A percentile compares a stretch with the other conserved stretches of the same genome.
Conservation (phyloP, 768 basidiomycete genomes). For the Phlebiopsis gigantea region DNA sequence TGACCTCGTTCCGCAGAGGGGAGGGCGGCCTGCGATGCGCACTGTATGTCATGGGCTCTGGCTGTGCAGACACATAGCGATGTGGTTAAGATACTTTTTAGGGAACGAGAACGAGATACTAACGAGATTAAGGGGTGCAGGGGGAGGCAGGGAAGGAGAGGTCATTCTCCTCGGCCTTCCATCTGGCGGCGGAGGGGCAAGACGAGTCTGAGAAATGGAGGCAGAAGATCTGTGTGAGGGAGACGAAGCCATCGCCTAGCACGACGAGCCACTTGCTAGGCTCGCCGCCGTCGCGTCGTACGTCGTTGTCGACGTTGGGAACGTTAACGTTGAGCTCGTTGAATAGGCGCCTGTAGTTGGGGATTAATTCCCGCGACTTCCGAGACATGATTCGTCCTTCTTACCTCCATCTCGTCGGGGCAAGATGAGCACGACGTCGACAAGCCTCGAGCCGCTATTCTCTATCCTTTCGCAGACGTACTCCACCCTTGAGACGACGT, state of each 20-base stretch:
- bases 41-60: conserved; percentile 34
- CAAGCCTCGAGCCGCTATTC: conserved; percentile 49
- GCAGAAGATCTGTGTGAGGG: conserved; percentile 22
- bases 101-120: conserved; percentile 7
- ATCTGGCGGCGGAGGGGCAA: conserved; percentile 21
- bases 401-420: conserved; percentile 10
- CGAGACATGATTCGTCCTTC: neutral
- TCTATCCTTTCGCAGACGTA: conserved; percentile 60
- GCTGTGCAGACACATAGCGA: conserved; percentile 25
- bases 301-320: conserved; percentile 22
- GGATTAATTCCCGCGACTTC: conserved; percentile 9
- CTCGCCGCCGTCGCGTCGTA: conserved; percentile 17
- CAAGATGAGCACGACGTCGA: conserved; percentile 32
- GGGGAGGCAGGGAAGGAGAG: conserved; percentile 31
- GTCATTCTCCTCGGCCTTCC: conserved; percentile 27
- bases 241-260: conserved; percentile 23
- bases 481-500: conserved; percentile 54
- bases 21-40: conserved; percentile 56
- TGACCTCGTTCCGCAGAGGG: conserved; percentile 62
- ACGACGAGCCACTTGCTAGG: conserved; percentile 18
- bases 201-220: conserved; percentile 22
- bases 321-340: conserved; percentile 6
- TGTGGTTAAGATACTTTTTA: conserved; percentile 4
- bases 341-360: conserved; percentile 7
- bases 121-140: conserved; percentile 38